phyloP scores from a whole-genome alignment of 2,329 filamentous ascomycete species.

The Cercospora brassicicola region DNA sequence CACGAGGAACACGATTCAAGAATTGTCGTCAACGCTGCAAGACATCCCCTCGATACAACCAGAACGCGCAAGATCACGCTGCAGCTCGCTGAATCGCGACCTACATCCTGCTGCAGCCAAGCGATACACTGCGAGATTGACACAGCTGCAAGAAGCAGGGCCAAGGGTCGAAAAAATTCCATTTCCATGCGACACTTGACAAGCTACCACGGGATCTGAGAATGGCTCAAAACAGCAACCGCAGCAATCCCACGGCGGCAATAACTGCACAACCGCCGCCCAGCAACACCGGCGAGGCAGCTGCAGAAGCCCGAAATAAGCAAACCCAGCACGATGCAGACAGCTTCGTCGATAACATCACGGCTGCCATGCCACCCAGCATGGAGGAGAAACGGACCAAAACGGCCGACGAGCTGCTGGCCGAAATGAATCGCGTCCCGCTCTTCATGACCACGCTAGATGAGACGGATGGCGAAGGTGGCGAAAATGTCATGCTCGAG shows the following conservation, averaged over 20 bases:
- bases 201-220: constrained; percentile 14
- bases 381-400: constrained; percentile 60
- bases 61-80: neutral
- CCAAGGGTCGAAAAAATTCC: constrained; percentile 4
- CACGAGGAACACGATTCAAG: constrained; percentile 1
- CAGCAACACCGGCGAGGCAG: constrained; percentile 5
- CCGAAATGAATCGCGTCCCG: constrained; percentile 69
- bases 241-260: neutral
- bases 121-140: constrained; percentile 3
- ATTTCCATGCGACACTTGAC: constrained; percentile 9
- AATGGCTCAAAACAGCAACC: constrained; percentile 15
- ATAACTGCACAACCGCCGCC: neutral
- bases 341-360: constrained; percentile 26
- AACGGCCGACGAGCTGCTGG: constrained; percentile 60
- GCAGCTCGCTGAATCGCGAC: constrained; percentile 13
- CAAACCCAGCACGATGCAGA: constrained; percentile 21
- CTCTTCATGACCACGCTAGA: constrained; percentile 94
- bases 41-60: constrained; percentile 14
- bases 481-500: constrained; percentile 78
- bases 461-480: constrained; percentile 55
- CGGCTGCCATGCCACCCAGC: constrained; percentile 56
- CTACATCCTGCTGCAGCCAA: constrained; percentile 7
- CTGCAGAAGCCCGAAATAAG: neutral
- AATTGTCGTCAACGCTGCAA: constrained; percentile 6
- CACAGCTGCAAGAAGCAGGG: constrained; percentile 17